Conservation (phyloP, 257 asterid species). For the Gardenia jasminoides region DNA sequence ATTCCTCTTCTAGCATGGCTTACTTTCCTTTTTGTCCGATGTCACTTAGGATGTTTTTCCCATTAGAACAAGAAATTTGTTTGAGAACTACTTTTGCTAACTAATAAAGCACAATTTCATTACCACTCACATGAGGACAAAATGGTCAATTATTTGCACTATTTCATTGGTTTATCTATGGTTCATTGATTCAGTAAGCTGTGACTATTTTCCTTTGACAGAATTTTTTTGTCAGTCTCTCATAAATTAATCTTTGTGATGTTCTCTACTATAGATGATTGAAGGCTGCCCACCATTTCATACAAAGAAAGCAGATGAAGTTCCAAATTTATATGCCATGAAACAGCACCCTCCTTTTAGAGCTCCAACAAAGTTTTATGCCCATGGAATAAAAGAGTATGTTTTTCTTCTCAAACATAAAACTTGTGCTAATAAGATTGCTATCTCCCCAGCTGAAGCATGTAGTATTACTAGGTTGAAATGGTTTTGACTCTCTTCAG, state of each 20-base stretch:
- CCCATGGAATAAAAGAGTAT: slow-evolving; percentile 82
- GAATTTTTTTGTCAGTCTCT: slow-evolving; percentile 13
- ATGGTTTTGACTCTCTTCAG: neutral
- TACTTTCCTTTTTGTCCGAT: neutral
- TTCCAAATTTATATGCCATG: slow-evolving; percentile 51
- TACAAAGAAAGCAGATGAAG: slow-evolving; percentile 59
- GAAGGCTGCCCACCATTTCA: slow-evolving; percentile 80
- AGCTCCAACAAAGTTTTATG: slow-evolving; percentile 66
- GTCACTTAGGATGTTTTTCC: neutral
- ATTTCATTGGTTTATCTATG: neutral
- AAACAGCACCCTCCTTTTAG: slow-evolving; percentile 84
- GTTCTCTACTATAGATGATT: slow-evolving; percentile 60
- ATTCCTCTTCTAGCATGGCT: neutral
- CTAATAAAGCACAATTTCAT: neutral
- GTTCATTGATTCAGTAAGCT: slow-evolving; percentile 11
- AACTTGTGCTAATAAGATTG: neutral
- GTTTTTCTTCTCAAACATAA: slow-evolving; percentile 10
- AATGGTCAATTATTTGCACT: neutral
- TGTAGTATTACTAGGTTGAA: neutral
- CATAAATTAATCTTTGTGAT: slow-evolving; percentile 30
- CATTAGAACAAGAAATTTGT: neutral
- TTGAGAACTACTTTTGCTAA: neutral
- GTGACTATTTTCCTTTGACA: slow-evolving; percentile 19
- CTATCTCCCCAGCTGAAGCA: neutral
- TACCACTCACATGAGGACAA: neutral